Evolutionary conservation across 2,329 filamentous ascomycete genomes (phyloP).

Genomic region (Peltaster fructicola): DNA sequence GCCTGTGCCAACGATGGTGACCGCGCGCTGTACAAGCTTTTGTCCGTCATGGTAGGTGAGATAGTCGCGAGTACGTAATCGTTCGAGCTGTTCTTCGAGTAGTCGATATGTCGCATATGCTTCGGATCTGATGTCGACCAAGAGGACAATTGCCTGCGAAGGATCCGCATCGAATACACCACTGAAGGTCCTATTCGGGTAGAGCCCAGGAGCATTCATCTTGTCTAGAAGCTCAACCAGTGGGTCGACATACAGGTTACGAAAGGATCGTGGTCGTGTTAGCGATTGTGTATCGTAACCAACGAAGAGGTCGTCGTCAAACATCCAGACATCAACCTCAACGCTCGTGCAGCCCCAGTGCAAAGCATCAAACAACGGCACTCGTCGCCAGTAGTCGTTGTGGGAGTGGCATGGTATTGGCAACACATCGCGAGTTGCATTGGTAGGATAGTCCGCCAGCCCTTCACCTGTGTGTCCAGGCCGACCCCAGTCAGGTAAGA

Average conservation of each 20-base stretch:
- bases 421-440: conserved; percentile 23
- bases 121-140: conserved; percentile 52
- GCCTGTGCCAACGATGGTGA: conserved; percentile 55
- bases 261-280: conserved; percentile 38
- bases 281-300: conserved; percentile 43
- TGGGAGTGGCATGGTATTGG: conserved; percentile 48
- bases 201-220: conserved; percentile 1
- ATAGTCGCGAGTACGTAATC: conserved; percentile 40
- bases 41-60: conserved; percentile 32
- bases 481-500: conserved; percentile 25
- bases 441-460: conserved; percentile 21
- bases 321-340: conserved; percentile 54
- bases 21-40: conserved; percentile 33
- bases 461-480: conserved; percentile 20
- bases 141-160: conserved; percentile 34
- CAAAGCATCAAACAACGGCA: conserved; percentile 43
- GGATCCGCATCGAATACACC: conserved; percentile 35
- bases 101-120: conserved; percentile 34
- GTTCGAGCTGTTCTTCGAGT: conserved; percentile 37
- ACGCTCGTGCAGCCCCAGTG: conserved; percentile 44
- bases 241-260: conserved; percentile 46
- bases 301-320: conserved; percentile 40
- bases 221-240: conserved; percentile 39
- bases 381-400: conserved; percentile 51
- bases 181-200: too few species aligned